Evolutionary conservation across 2,329 filamentous ascomycete species (phyloP), one percentile per base, ranked within the genome.

Genomic region (Berkeleyomyces basicola): DNA sequence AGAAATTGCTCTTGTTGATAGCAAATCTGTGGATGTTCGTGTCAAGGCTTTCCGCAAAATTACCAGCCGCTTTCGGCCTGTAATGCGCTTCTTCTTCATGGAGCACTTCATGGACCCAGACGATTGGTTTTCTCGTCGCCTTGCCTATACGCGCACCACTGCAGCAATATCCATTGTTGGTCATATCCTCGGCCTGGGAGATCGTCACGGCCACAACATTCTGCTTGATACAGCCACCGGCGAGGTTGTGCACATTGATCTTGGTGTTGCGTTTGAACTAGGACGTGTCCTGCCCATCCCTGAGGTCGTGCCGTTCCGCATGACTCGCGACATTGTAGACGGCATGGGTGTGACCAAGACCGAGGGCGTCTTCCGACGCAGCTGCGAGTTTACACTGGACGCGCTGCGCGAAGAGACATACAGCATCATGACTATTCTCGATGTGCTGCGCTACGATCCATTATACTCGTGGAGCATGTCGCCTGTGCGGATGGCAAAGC

Each of bases 371-470:
- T 99, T 97, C 76, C 83, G 93, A 6, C 84, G 95, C n/a, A 97
- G 92, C 74, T 99, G 93, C 72, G 95, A 99, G 71, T 97, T 97
- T 71, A 97, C 91, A 0, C 82, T 99, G 40, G 90, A 96, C 66
- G 91, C 95, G 1, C 77, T 99, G 43, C 85, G 93, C n/a, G 88
- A 95, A 69, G 93, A 99, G 72, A 88, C 88, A 10, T 95, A 96
- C 71, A 91, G 87, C 53, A 99, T 99, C 75, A 97, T 96, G 91
- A 97, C 93, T 0, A 90, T 99, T 61, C 82, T 99, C 23, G 95
- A 99, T 70, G 95, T 99, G 31, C 77, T 99, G 64, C 87, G 95
- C n/a, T 97, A 96, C 73, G 93, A 99, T 77, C 95, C 93, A 0
- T 76, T 99, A 65, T 95, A 97, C 72, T 93, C 85, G 65, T 99